phyloP scores from a whole-genome alignment of 805 yeast species.

The Isabelozyma pseudorhagii region DNA sequence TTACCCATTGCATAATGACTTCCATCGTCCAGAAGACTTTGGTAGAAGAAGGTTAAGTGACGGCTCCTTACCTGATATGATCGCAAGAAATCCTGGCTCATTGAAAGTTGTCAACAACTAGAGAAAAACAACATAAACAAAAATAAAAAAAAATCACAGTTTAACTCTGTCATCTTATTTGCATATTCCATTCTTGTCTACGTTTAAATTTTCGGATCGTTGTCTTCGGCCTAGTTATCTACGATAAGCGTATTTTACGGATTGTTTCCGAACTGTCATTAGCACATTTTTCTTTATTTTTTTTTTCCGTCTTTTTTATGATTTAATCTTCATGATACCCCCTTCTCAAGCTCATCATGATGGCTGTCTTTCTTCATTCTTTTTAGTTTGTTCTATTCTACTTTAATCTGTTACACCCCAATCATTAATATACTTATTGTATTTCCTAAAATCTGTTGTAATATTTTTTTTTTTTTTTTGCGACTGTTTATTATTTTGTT shows the following conservation, averaged over 20 bases:
- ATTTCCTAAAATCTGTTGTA: too few species aligned
- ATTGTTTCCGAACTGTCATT: too few species aligned
- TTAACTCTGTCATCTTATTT: not conserved
- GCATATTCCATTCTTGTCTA: not conserved
- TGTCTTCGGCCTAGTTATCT: not conserved
- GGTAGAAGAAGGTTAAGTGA: constrained; percentile 52
- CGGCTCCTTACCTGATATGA: constrained; percentile 53
- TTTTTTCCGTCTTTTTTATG: too few species aligned
- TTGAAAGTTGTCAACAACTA: constrained; percentile 48
- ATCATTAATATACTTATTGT: too few species aligned
- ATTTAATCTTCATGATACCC: too few species aligned
- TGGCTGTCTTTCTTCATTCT: too few species aligned
- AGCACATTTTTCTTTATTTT: too few species aligned
- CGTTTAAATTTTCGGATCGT: not conserved
- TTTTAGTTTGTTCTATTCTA: too few species aligned
- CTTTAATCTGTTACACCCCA: too few species aligned
- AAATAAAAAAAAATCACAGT: not conserved
- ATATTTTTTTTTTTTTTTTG: not conserved
- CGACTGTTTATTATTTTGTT: not conserved
- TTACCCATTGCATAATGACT: not conserved
- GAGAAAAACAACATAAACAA: not conserved
- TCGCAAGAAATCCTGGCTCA: constrained; percentile 42
- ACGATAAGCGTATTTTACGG: too few species aligned
- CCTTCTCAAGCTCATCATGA: too few species aligned
- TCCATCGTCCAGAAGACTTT: constrained; percentile 19